Evolutionary conservation across 1,139 yeast species (phyloP).

Genomic region (Saccharomyces pastorianus): DNA sequence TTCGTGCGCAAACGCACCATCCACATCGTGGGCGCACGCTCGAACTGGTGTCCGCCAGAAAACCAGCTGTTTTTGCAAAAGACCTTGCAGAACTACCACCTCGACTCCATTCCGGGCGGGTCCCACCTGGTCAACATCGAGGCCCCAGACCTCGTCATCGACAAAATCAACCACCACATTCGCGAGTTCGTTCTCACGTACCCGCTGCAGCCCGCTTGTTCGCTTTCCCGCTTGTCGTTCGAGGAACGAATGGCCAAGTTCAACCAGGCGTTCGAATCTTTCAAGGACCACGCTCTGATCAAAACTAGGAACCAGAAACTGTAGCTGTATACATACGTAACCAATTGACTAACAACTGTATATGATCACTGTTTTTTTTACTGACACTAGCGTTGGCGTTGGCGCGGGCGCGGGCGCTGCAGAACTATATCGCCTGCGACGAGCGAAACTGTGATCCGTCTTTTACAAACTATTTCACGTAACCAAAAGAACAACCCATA

Average conservation of each 20-base stretch:
- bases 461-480: background rate
- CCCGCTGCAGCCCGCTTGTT: background rate
- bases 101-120: slow-evolving; percentile 39
- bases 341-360: background rate
- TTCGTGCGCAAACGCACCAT: slow-evolving; percentile 40
- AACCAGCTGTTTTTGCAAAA: slow-evolving; percentile 33
- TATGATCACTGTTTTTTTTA: too few relatives aligned
- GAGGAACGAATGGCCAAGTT: background rate
- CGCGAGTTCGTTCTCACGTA: slow-evolving; percentile 5
- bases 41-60: slow-evolving; percentile 48
- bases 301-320: background rate
- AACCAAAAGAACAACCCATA: background rate
- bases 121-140: slow-evolving; percentile 49
- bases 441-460: background rate
- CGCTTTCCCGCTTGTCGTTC: background rate
- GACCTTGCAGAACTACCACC: slow-evolving; percentile 27
- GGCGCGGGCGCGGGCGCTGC: background rate
- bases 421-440: background rate
- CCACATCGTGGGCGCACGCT: slow-evolving; percentile 43
- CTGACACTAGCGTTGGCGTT: too few relatives aligned
- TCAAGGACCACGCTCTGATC: background rate
- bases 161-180: slow-evolving; percentile 18
- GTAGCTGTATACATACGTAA: too few relatives aligned
- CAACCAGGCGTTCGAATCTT: background rate
- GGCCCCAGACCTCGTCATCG: slow-evolving; percentile 42